phyloP scores from a whole-genome alignment of 495 filamentous ascomycete genomes.

The Aspergillus biplanus region DNA sequence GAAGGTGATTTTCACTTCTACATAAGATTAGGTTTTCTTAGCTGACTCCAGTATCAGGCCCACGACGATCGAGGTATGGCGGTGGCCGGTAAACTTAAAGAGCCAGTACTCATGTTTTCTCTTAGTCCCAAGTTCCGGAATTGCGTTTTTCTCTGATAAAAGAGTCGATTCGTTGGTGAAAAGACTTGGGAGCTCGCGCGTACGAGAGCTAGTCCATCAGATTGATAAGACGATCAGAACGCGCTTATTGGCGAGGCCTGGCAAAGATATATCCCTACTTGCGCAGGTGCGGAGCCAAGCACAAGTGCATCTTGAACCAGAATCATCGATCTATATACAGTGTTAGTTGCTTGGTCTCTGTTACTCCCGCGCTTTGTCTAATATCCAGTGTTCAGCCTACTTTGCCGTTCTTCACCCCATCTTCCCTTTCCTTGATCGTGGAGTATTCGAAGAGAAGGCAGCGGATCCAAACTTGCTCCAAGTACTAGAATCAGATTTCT shows the following conservation, averaged over 20 bases:
- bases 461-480: background rate
- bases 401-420: slow-evolving; percentile 14
- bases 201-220: slow-evolving; percentile 11
- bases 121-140: slow-evolving; percentile 14
- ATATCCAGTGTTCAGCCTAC: slow-evolving; percentile 3
- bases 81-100: background rate
- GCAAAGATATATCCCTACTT: slow-evolving; percentile 3
- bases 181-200: slow-evolving; percentile 4
- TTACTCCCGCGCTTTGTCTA: background rate
- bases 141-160: slow-evolving; percentile 17
- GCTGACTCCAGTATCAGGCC: background rate
- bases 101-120: background rate
- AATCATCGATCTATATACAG: background rate
- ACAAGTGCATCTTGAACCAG: background rate
- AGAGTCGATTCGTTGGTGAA: slow-evolving; percentile 10
- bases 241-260: slow-evolving; percentile 7
- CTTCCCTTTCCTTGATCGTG: slow-evolving; percentile 15
- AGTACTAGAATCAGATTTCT: background rate
- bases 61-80: slow-evolving; percentile 9
- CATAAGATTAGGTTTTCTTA: background rate
- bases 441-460: slow-evolving; percentile 7
- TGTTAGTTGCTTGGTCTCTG: background rate
- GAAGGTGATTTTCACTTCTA: background rate
- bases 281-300: background rate
- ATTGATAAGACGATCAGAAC: slow-evolving; percentile 13